A percentile compares a stretch with the other conserved stretches of the same genome.
These are phyloP conservation scores for Cutaneotrichosporon cavernicola DNA, from an alignment of 1,284 basidiomycete genomes.

Conservation along the genomic window DNA sequence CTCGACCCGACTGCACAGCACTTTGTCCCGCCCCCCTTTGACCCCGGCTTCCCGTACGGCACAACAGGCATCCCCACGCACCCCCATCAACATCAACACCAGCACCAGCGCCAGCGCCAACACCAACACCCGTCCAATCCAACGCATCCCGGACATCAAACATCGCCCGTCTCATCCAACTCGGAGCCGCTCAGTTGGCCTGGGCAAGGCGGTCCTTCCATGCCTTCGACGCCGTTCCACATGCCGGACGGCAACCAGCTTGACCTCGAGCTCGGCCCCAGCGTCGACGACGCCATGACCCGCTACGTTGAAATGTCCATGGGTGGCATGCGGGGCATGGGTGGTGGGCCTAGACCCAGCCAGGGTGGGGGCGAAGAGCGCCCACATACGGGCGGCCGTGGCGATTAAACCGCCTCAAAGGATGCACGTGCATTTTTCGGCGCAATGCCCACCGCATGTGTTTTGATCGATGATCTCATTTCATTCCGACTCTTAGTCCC, in stretches of 20 bases:
- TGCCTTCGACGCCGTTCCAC: not conserved
- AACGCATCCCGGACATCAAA: not conserved
- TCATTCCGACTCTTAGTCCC: not conserved
- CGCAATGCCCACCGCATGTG: not conserved
- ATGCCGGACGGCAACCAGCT: not conserved
- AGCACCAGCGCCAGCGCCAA: not conserved
- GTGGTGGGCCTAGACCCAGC: not conserved
- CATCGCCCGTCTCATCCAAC: not conserved
- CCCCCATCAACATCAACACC: constrained; percentile 1
- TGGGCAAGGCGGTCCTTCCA: not conserved
- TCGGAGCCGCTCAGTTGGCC: not conserved
- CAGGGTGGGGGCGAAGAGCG: not conserved
- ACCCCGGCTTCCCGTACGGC: not conserved
- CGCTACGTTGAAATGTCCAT: constrained; percentile 16
- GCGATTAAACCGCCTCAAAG: not conserved
- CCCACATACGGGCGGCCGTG: not conserved
- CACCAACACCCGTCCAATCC: not conserved
- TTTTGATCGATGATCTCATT: not conserved
- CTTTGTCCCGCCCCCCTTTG: not conserved
- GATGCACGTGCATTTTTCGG: not conserved
- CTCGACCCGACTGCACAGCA: not conserved
- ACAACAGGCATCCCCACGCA: not conserved
- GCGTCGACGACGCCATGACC: constrained; percentile 9
- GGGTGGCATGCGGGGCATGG: constrained; percentile 6
- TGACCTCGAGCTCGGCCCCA: not conserved